Evolutionary conservation across 805 yeast species (phyloP), one percentile per base, ranked within the genome.

Genomic region (Candida coleopterorum): DNA sequence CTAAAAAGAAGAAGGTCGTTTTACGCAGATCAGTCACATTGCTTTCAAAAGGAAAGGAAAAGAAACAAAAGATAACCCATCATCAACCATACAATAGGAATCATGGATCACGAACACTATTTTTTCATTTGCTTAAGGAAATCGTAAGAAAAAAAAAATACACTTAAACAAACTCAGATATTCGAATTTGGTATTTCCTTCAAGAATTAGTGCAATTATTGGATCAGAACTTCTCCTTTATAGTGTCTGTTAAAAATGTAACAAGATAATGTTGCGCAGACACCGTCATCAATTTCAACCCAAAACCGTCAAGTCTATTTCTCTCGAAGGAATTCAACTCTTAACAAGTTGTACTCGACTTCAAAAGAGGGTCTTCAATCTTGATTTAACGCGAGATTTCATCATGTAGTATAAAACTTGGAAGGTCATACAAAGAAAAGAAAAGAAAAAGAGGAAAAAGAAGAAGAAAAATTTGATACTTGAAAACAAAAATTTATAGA

Each of bases 321-420:
- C 18, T 32, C 36, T 17, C 22, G 47, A 42, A 50, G 45, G 46
- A 62, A 68, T 63, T 72, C 62, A 66, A 71, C 42, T 52, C 50
- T n/a, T n/a, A n/a, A 37, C 44, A 56, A 12, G 9, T 21, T 16
- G 15, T 11, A 25, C 39, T 29, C 30, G 20, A 33, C 36, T 25
- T 29, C 34, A 17, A 15, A 35, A 25, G 36, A 72, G 72, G 70
- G 58, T 57, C 52, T 53, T 70, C 65, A 35, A 35, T 29, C 56
- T 45, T 52, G 69, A 25, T 50, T 55, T 46, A 55, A 75, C 79
- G 79, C 72, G 70, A 72, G 75, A 60, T 62, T 69, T 75, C 81
- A 75, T 75, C 81, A 75, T 72, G 47, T 62, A 51, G 67, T 70
- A 62, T 72, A 71, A 74, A 75, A 75, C 78, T 74, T 74, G 76